A percentile compares a stretch with the other conserved stretches of the same genome.
These are phyloP conservation scores for Ceratocystis variospora DNA, from an alignment of 2,329 filamentous ascomycete genomes.

Conservation along the genomic window DNA sequence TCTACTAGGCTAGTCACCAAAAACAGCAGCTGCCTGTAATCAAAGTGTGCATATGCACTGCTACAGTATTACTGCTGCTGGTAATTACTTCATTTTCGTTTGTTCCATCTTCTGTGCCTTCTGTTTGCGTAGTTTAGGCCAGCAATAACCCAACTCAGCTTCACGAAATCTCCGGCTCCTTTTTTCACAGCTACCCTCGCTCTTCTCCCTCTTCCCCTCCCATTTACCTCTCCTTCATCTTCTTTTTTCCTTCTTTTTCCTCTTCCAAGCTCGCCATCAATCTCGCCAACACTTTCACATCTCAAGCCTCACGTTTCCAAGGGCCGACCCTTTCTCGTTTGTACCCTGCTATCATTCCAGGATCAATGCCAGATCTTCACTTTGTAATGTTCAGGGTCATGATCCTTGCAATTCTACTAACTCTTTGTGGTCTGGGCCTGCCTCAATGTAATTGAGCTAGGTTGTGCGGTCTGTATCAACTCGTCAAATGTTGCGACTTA, in stretches of 20 bases:
- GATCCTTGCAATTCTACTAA: slow-evolving; percentile 9
- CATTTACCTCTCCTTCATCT: neutral
- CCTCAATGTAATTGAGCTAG: neutral
- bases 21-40: slow-evolving; percentile 6
- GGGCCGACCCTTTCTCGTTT: slow-evolving; percentile 8
- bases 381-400: neutral
- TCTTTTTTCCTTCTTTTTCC: slow-evolving; percentile 2
- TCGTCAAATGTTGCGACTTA: neutral
- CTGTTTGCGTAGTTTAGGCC: neutral
- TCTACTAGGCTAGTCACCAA: neutral
- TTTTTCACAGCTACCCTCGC: neutral
- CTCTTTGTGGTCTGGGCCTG: neutral
- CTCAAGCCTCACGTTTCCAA: slow-evolving; percentile 5
- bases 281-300: slow-evolving; percentile 6
- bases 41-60: slow-evolving; percentile 6
- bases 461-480: neutral
- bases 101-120: neutral
- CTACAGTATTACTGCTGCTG: neutral
- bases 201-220: neutral
- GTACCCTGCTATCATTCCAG: slow-evolving; percentile 7
- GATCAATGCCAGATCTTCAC: neutral
- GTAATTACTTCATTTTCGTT: slow-evolving; percentile 1
- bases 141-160: neutral
- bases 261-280: neutral
- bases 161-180: neutral